Percentiles rank a stretch among this genome's conserved stretches.
phyloP scores from a whole-genome alignment of 768 basidiomycete genomes.

The Tubosaeta brunneosetosa region DNA sequence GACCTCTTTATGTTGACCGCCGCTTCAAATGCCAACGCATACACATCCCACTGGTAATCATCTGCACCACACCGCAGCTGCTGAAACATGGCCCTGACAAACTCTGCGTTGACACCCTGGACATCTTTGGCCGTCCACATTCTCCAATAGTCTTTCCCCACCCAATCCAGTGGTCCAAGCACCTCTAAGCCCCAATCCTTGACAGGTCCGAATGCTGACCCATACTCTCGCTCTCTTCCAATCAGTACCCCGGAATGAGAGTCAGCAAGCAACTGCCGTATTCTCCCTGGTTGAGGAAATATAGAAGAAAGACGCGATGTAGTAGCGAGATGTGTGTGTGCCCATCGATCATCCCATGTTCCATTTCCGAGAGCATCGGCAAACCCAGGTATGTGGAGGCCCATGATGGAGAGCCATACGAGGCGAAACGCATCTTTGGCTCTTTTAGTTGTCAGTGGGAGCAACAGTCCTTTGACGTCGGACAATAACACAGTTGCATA shows the following conservation, averaged over 20 bases:
- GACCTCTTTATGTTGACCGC: conserved; percentile 54
- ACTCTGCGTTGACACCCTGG: conserved; percentile 41
- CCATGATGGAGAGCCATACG: conserved; percentile 66
- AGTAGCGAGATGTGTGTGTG: conserved; percentile 42
- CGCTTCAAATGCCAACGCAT: conserved; percentile 65
- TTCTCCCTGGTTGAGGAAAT: conserved; percentile 42
- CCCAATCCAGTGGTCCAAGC: conserved; percentile 51
- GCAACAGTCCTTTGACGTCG: conserved; percentile 59
- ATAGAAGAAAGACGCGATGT: conserved; percentile 44
- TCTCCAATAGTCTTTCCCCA: conserved; percentile 30
- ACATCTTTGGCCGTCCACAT: conserved; percentile 51
- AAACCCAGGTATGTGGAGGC: conserved; percentile 70
- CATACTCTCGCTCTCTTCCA: conserved; percentile 60
- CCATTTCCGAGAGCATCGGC: conserved; percentile 35
- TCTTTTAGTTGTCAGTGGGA: conserved; percentile 39
- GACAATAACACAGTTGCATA: conserved; percentile 69
- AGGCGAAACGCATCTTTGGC: conserved; percentile 58
- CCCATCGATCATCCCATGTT: conserved; percentile 71
- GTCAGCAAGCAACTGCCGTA: conserved; percentile 43
- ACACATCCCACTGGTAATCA: conserved; percentile 61
- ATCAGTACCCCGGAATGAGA: conserved; percentile 62
- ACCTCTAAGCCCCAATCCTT: conserved; percentile 59
- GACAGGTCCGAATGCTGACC: conserved; percentile 61
- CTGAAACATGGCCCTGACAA: conserved; percentile 56
- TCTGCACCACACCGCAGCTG: conserved; percentile 46